Conservation (phyloP, 305 asterid genomes). For the Andrographis paniculata region DNA sequence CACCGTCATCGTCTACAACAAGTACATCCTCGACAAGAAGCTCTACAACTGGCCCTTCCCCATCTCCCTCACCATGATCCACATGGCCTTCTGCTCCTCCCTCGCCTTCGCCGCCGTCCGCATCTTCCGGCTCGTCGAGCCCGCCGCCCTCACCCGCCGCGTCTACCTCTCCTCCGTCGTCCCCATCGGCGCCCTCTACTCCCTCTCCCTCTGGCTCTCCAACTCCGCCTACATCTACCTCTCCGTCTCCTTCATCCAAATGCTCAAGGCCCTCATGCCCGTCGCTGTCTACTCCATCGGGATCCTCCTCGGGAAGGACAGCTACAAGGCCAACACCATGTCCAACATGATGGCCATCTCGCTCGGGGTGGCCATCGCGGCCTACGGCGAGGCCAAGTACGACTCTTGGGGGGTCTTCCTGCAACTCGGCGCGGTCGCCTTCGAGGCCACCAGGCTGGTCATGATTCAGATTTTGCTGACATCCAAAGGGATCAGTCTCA, state of each 20-base stretch:
- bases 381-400: constrained; percentile 67
- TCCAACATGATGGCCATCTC: constrained; percentile 62
- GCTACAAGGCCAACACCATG: constrained; percentile 39
- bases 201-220: constrained; percentile 69
- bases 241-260: constrained; percentile 71
- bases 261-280: constrained; percentile 76
- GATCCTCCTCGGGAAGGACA: constrained; percentile 40
- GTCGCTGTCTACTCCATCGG: constrained; percentile 65
- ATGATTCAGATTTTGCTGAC: constrained; percentile 62
- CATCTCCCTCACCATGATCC: constrained; percentile 72
- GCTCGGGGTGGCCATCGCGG: constrained; percentile 69
- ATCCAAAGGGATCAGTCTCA: constrained; percentile 49
- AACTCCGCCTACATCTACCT: constrained; percentile 75
- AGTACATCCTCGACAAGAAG: constrained; percentile 58
- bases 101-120: constrained; percentile 60
- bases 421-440: constrained; percentile 51
- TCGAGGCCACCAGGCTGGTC: constrained; percentile 66
- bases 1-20: constrained; percentile 70
- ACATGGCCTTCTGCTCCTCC: constrained; percentile 65
- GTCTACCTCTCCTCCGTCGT: constrained; percentile 55
- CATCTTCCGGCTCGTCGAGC: constrained; percentile 52
- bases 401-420: constrained; percentile 58
- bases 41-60: constrained; percentile 73
- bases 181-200: constrained; percentile 67
- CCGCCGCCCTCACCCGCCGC: constrained; percentile 46